A percentile compares a stretch with the other conserved stretches of the same genome.
Conservation (phyloP, 2,329 filamentous ascomycete species). For the Hymenotorrendiella dingleyae region DNA sequence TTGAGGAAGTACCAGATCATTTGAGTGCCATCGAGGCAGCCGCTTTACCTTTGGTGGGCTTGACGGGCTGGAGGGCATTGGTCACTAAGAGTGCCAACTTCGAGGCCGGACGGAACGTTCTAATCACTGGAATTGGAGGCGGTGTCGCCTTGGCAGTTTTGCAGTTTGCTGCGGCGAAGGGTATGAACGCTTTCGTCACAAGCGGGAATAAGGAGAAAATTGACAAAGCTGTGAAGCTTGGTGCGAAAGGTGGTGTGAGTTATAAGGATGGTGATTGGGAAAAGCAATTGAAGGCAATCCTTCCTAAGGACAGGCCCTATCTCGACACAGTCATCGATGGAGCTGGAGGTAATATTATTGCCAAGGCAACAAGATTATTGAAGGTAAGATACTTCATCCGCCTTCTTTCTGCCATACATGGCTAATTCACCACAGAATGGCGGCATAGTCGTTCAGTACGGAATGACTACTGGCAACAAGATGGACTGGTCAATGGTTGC, state of each 20-base stretch:
- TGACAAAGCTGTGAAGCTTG: constrained; percentile 61
- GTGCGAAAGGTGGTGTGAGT: constrained; percentile 73
- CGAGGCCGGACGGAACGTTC: constrained; percentile 61
- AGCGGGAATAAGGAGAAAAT: constrained; percentile 65
- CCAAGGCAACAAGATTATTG: constrained; percentile 60
- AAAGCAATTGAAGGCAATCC: constrained; percentile 57
- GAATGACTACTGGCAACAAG: constrained; percentile 82
- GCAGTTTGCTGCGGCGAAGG: constrained; percentile 69
- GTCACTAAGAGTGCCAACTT: constrained; percentile 69
- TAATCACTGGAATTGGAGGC: constrained; percentile 88
- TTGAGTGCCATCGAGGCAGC: constrained; percentile 70
- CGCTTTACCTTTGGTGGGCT: constrained; percentile 74
- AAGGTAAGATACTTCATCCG: constrained; percentile 43
- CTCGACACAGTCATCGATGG: constrained; percentile 86
- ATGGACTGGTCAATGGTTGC: constrained; percentile 84
- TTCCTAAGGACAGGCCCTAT: constrained; percentile 61
- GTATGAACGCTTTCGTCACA: constrained; percentile 35
- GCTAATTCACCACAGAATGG: constrained; percentile 45
- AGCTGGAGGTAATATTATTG: constrained; percentile 79
- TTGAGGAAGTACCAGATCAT: constrained; percentile 71
- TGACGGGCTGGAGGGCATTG: constrained; percentile 84
- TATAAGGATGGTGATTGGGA: constrained; percentile 82
- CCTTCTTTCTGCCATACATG: background rate
- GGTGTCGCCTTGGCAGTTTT: constrained; percentile 81
- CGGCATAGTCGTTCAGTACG: constrained; percentile 80